Conservation (phyloP, 202 grass and related monocot genomes). For the Cymbopogon flexuosus region DNA sequence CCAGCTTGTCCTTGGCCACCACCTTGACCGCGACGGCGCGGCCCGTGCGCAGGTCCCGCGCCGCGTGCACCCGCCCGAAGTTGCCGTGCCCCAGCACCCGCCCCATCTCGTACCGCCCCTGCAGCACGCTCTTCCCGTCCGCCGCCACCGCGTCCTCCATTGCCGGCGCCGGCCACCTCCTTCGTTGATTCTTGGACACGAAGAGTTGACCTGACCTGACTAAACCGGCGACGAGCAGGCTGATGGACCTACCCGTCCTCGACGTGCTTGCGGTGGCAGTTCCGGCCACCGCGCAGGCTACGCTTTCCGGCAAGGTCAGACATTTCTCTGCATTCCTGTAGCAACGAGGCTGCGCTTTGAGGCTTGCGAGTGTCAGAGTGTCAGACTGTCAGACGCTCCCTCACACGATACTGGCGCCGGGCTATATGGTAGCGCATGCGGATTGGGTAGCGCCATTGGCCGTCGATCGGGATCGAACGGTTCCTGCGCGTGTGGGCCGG, state of each 20-base stretch:
- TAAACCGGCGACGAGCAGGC: background rate
- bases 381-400: background rate
- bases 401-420: background rate
- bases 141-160: constrained; percentile 30
- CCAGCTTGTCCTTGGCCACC: background rate
- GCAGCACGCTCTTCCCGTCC: constrained; percentile 48
- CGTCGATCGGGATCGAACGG: background rate
- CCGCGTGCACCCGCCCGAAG: constrained; percentile 50
- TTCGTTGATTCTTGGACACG: background rate
- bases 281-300: constrained; percentile 39
- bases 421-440: background rate
- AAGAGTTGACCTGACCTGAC: background rate
- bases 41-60: constrained; percentile 44
- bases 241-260: constrained; percentile 49
- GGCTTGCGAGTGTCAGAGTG: background rate
- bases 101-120: constrained; percentile 72
- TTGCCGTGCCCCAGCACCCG: constrained; percentile 65
- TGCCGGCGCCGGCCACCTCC: background rate
- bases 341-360: background rate
- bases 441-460: background rate
- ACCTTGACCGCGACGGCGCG: background rate
- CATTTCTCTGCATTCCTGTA: constrained; percentile 50
- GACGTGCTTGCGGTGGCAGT: constrained; percentile 71
- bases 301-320: constrained; percentile 50
- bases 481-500: background rate